These are phyloP conservation scores for Brassica incana DNA, from an alignment of 345 rosid species.

Conservation along the genomic window DNA sequence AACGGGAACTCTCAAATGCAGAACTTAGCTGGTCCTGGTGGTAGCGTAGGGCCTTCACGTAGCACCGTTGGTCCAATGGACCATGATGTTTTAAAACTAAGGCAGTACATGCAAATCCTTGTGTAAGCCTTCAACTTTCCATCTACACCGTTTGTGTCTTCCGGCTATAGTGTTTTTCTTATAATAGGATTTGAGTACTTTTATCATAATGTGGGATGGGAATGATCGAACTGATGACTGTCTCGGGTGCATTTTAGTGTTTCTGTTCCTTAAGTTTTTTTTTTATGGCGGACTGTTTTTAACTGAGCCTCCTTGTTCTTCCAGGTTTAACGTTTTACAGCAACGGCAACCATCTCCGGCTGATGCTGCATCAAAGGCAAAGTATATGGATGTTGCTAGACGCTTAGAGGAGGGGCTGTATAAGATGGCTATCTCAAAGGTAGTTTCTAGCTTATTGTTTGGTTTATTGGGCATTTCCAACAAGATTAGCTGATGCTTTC, in stretches of 20 bases:
- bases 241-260: conserved; percentile 16
- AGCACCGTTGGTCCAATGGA: conserved; percentile 40
- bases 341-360: conserved; percentile 54
- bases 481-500: conserved; percentile 24
- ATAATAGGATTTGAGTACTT: background rate
- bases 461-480: conserved; percentile 4
- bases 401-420: conserved; percentile 90
- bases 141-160: conserved; percentile 1
- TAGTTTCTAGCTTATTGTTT: background rate
- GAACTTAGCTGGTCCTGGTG: conserved; percentile 42
- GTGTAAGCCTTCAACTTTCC: conserved; percentile 53
- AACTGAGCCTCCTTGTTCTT: conserved; percentile 17
- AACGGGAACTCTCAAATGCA: conserved; percentile 70
- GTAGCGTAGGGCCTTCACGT: conserved; percentile 38
- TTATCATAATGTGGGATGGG: background rate
- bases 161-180: background rate
- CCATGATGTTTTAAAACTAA: conserved; percentile 47
- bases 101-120: conserved; percentile 49
- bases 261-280: background rate
- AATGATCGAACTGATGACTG: background rate
- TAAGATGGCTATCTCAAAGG: conserved; percentile 69
- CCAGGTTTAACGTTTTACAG: conserved; percentile 53
- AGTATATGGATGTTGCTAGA: conserved; percentile 59
- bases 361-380: conserved; percentile 50
- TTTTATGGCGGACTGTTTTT: conserved; percentile 5